Percentiles rank a stretch among this genome's conserved stretches.
Conservation (phyloP, 495 filamentous ascomycete genomes). For the Penicillium cosmopolitanum region DNA sequence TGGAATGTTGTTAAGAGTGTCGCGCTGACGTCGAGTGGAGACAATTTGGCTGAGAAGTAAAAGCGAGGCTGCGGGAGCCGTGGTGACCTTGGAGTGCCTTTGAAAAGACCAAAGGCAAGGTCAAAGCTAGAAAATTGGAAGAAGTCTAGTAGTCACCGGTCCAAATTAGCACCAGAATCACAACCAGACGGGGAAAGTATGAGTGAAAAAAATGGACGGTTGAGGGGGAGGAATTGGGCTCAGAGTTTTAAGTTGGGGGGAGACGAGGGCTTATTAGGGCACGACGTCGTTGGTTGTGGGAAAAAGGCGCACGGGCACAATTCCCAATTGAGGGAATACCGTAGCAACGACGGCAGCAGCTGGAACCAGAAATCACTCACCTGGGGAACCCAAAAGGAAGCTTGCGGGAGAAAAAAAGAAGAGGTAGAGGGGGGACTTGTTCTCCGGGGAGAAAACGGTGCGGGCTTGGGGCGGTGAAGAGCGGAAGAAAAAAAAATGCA, state of each 20-base stretch:
- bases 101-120: constrained; percentile 68
- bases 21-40: constrained; percentile 57
- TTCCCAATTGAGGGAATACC: constrained; percentile 4
- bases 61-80: constrained; percentile 70
- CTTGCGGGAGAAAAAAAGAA: constrained; percentile 1
- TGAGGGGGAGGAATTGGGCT: constrained; percentile 13
- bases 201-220: constrained; percentile 30
- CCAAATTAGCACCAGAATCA: not conserved
- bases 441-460: not conserved
- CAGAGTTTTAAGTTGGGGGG: constrained; percentile 28
- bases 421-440: not conserved
- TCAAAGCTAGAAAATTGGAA: constrained; percentile 1
- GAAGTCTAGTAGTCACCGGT: constrained; percentile 3
- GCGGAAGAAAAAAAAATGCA: constrained; percentile 4
- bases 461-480: not conserved
- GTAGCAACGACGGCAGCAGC: constrained; percentile 4
- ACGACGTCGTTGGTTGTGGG: constrained; percentile 15
- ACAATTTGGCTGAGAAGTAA: constrained; percentile 81
- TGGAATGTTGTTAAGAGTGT: constrained; percentile 71
- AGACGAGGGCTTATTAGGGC: constrained; percentile 26
- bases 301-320: constrained; percentile 12
- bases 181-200: constrained; percentile 12
- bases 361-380: constrained; percentile 19
- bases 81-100: constrained; percentile 62
- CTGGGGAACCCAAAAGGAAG: constrained; percentile 2